Conservation (phyloP, 495 filamentous ascomycete genomes). For the Ramalina peruviana region DNA sequence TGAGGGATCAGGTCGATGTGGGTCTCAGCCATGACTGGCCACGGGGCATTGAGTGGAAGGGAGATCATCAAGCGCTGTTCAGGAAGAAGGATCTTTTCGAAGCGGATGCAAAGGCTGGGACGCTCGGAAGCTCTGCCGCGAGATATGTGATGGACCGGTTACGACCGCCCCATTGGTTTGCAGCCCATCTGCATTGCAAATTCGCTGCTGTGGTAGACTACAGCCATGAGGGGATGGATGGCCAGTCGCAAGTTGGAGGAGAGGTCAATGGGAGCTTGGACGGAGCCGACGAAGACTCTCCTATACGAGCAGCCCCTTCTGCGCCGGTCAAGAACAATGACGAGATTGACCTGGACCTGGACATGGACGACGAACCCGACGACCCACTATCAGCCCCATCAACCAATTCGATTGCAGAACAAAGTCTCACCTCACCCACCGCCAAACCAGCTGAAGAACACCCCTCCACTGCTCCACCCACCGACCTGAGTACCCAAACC, state of each 20-base stretch:
- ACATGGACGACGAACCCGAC: slow-evolving; percentile 28
- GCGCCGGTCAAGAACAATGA: slow-evolving; percentile 25
- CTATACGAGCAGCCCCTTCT: background rate
- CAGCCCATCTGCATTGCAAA: slow-evolving; percentile 82
- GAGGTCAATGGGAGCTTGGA: slow-evolving; percentile 5
- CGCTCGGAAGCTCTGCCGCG: slow-evolving; percentile 64
- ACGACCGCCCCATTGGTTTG: slow-evolving; percentile 80
- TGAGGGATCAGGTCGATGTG: slow-evolving; percentile 71
- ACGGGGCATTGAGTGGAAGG: slow-evolving; percentile 57
- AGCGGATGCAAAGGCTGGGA: slow-evolving; percentile 56
- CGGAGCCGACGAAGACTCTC: slow-evolving; percentile 19
- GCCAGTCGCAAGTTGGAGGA: background rate
- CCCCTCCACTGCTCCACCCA: background rate
- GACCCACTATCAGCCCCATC: slow-evolving; percentile 1
- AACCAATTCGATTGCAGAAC: background rate
- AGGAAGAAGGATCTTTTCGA: slow-evolving; percentile 56
- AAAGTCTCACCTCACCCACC: slow-evolving; percentile 12
- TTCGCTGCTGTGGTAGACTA: slow-evolving; percentile 63
- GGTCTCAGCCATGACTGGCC: slow-evolving; percentile 97
- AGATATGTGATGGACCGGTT: slow-evolving; percentile 65
- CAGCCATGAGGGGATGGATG: slow-evolving; percentile 18
- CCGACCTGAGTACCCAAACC: background rate
- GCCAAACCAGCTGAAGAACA: slow-evolving; percentile 1
- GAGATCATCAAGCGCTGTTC: slow-evolving; percentile 50
- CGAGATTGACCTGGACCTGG: slow-evolving; percentile 41